Conservation (phyloP, 73 alveolate species). For the Breviolum minutum region DNA sequence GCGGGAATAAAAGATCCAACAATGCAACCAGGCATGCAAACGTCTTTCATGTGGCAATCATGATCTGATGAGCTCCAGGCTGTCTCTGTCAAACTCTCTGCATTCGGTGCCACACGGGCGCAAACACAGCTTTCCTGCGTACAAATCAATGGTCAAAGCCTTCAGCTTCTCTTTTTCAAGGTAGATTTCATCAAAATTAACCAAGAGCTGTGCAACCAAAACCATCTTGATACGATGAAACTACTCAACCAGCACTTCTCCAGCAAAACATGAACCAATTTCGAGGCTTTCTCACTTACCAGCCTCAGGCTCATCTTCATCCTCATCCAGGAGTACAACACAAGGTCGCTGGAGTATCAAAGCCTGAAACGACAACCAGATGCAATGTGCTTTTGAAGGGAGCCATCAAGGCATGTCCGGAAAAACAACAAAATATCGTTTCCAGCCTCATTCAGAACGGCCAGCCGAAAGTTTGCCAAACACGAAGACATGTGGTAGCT, state of each 20-base stretch:
- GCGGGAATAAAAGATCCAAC: background rate
- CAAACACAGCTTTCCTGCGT: constrained; percentile 5
- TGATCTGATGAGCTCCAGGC: background rate
- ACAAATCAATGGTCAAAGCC: background rate
- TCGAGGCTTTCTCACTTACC: background rate
- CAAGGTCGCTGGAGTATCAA: constrained; percentile 23
- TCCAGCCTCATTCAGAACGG: background rate
- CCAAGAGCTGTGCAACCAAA: background rate
- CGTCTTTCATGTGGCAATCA: too few species aligned
- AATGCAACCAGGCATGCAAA: background rate
- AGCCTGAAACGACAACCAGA: background rate
- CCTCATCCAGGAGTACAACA: background rate
- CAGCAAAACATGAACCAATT: background rate
- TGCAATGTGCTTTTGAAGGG: too few species aligned
- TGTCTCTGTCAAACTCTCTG: background rate
- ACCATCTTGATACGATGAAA: background rate
- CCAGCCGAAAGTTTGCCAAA: background rate
- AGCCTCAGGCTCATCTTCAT: constrained; percentile 16
- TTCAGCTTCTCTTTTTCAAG: too few species aligned
- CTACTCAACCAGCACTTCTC: background rate
- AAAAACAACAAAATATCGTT: too few species aligned
- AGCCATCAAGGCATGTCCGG: too few species aligned
- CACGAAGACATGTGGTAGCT: background rate
- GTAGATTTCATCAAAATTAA: too few species aligned
- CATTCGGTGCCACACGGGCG: constrained; percentile 56